Evolutionary conservation across 2,329 filamentous ascomycete genomes (phyloP).

Genomic region (Calonectria naviculata): DNA sequence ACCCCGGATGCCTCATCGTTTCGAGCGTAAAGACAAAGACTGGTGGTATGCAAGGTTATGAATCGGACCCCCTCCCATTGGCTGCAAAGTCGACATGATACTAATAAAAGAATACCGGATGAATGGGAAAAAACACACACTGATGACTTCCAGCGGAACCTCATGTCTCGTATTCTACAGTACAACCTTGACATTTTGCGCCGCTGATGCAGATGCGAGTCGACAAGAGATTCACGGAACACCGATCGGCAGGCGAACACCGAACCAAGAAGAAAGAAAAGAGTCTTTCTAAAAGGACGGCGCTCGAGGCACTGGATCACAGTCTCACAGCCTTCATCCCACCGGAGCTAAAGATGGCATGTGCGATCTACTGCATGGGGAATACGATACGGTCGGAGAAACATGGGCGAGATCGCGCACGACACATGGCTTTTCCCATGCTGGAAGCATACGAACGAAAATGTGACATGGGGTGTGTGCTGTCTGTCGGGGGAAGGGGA

Average conservation of each 20-base stretch:
- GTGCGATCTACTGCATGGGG: neutral
- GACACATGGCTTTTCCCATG: neutral
- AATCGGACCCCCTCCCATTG: no score
- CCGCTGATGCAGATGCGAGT: constrained; percentile 60
- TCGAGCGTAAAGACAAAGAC: neutral
- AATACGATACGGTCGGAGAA: neutral
- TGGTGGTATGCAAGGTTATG: no score
- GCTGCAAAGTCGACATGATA: neutral
- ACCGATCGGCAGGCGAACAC: constrained; percentile 52
- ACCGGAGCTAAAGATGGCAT: neutral
- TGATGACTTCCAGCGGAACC: no score
- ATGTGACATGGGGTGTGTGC: neutral
- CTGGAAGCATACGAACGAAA: neutral
- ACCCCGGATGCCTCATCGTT: constrained; percentile 25
- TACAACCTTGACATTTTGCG: constrained; percentile 16
- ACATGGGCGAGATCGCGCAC: neutral
- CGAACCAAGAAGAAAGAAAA: neutral
- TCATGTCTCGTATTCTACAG: neutral
- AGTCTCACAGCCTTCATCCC: neutral
- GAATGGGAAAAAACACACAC: no score
- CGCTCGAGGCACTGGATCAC: neutral
- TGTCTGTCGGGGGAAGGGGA: no score
- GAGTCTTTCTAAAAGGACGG: no score
- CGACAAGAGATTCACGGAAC: constrained; percentile 57
- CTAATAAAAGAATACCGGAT: neutral